phyloP scores from a whole-genome alignment of 2,329 filamentous ascomycete genomes.

The Teratosphaeria pseudoeucalypti region DNA sequence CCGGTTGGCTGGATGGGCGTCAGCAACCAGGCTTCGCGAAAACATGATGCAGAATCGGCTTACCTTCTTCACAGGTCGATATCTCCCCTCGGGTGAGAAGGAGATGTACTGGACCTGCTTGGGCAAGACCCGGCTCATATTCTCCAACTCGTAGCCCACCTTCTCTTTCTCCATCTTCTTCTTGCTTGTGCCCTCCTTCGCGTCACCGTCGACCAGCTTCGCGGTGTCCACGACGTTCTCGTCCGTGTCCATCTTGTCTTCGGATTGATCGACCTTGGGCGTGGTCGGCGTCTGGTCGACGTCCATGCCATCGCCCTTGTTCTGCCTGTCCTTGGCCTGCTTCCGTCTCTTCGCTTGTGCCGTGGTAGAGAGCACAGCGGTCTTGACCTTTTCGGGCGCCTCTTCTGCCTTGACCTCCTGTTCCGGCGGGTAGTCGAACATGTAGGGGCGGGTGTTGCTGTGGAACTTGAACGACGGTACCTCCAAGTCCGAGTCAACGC shows the following conservation, averaged over 20 bases:
- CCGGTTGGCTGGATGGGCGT: slow-evolving; percentile 61
- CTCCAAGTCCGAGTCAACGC: slow-evolving; percentile 65
- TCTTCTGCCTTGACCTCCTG: slow-evolving; percentile 92
- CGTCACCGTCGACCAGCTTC: slow-evolving; percentile 35
- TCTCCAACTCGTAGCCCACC: slow-evolving; percentile 88
- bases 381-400: slow-evolving; percentile 85
- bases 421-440: slow-evolving; percentile 97
- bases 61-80: slow-evolving; percentile 88
- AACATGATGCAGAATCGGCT: slow-evolving; percentile 14
- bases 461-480: slow-evolving; percentile 92
- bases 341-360: slow-evolving; percentile 93
- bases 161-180: slow-evolving; percentile 95
- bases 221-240: slow-evolving; percentile 30
- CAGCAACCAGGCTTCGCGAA: neutral
- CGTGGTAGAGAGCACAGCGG: slow-evolving; percentile 90
- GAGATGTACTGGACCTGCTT: slow-evolving; percentile 91
- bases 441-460: slow-evolving; percentile 84
- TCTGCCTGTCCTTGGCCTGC: slow-evolving; percentile 85
- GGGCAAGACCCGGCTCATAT: slow-evolving; percentile 91
- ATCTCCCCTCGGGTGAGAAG: slow-evolving; percentile 72
- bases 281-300: slow-evolving; percentile 71
- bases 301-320: slow-evolving; percentile 89
- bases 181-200: slow-evolving; percentile 57
- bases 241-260: slow-evolving; percentile 75
- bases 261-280: slow-evolving; percentile 48